These are phyloP conservation scores for Paramarasmius palmivorus DNA, from an alignment of 1,284 basidiomycete genomes.

Conservation along the genomic window DNA sequence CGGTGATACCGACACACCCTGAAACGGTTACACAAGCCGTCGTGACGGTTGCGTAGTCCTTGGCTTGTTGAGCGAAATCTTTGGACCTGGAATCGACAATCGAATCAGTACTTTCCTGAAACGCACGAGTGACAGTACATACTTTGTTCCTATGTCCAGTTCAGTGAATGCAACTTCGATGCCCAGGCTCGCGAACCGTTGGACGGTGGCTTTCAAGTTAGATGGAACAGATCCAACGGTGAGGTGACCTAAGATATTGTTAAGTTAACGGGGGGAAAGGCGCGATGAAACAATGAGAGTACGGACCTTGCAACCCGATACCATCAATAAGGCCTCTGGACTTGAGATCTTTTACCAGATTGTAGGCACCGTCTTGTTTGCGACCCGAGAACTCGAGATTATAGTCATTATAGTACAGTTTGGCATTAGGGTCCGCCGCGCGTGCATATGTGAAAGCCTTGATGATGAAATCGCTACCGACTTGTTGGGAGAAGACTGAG, in stretches of 20 bases:
- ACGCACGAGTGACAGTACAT: no score
- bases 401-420: slow-evolving; percentile 13
- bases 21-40: slow-evolving; percentile 19
- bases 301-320: background rate
- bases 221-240: slow-evolving; percentile 4
- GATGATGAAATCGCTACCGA: slow-evolving; percentile 23
- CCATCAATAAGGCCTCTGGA: slow-evolving; percentile 6
- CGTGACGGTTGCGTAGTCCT: slow-evolving; percentile 22
- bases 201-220: slow-evolving; percentile 1
- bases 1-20: slow-evolving; percentile 15
- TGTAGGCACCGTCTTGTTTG: background rate
- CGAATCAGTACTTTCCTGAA: background rate
- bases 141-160: slow-evolving; percentile 14
- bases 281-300: no score
- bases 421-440: slow-evolving; percentile 24
- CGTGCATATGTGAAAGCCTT: slow-evolving; percentile 23
- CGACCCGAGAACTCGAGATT: background rate
- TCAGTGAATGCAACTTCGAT: slow-evolving; percentile 20
- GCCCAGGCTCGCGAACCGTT: slow-evolving; percentile 15
- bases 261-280: no score
- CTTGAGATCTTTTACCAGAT: slow-evolving; percentile 3
- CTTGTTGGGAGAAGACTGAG: slow-evolving; percentile 20
- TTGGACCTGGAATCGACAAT: background rate
- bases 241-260: slow-evolving; percentile 4
- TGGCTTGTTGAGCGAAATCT: slow-evolving; percentile 14